Conservation (phyloP, 2,329 filamentous ascomycete genomes). For the Aureobasidium vineae region DNA sequence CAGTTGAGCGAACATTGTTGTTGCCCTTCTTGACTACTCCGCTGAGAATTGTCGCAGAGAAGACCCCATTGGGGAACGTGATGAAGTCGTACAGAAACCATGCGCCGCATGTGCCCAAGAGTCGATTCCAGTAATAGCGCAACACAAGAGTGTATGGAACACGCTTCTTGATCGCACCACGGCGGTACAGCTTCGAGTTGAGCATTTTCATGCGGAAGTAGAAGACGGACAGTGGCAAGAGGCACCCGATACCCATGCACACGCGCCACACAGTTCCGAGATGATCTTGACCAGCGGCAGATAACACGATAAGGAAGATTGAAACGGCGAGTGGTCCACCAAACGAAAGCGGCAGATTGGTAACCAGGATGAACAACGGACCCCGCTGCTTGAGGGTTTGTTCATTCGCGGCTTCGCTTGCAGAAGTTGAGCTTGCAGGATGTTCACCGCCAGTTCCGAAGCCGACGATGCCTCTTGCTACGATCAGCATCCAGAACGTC, state of each 20-base stretch:
- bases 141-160: constrained; percentile 54
- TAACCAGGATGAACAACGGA: constrained; percentile 34
- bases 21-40: constrained; percentile 27
- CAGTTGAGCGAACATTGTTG: constrained; percentile 5
- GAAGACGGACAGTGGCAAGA: constrained; percentile 55
- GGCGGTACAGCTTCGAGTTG: constrained; percentile 53
- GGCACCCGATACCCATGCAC: constrained; percentile 51
- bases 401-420: constrained; percentile 53
- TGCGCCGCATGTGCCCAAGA: constrained; percentile 55
- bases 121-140: constrained; percentile 55
- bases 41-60: constrained; percentile 47
- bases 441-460: constrained; percentile 53
- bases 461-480: constrained; percentile 51
- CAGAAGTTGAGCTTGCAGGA: constrained; percentile 49
- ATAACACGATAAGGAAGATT: constrained; percentile 44
- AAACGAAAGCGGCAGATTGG: constrained; percentile 32
- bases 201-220: constrained; percentile 57
- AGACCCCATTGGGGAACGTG: constrained; percentile 51
- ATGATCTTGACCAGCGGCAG: constrained; percentile 36
- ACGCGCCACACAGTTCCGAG: constrained; percentile 50
- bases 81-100: constrained; percentile 57
- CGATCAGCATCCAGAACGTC: constrained; percentile 56
- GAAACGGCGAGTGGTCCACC: constrained; percentile 33
- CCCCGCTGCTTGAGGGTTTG: constrained; percentile 37
- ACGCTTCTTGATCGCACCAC: constrained; percentile 53